Evolutionary conservation across 306 rosid genomes (phyloP).

Genomic region (Abrus pulchellus): DNA sequence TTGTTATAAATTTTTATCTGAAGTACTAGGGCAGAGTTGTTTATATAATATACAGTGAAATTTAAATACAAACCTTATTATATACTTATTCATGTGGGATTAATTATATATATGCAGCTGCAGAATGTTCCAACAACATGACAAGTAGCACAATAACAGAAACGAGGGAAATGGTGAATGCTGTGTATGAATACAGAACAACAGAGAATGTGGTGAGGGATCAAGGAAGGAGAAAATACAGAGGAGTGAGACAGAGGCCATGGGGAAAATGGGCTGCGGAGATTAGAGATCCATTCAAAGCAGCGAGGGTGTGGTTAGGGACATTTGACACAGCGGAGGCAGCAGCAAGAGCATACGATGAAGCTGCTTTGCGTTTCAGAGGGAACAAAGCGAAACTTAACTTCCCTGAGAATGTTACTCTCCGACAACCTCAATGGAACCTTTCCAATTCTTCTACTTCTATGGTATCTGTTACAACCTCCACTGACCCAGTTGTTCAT

Average conservation of each 20-base stretch:
- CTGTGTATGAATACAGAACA: conserved; percentile 59
- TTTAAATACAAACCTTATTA: neutral
- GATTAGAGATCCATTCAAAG: conserved; percentile 74
- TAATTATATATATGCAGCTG: neutral
- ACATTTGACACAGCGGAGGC: conserved; percentile 73
- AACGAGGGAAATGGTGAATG: conserved; percentile 29
- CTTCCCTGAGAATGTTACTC: conserved; percentile 70
- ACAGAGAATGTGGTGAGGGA: conserved; percentile 27
- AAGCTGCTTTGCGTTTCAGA: conserved; percentile 72
- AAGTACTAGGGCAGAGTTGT: too few species aligned
- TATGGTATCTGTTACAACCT: conserved; percentile 54
- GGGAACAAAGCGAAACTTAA: conserved; percentile 81
- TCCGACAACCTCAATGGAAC: conserved; percentile 48
- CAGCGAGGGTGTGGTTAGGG: conserved; percentile 76
- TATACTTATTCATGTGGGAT: neutral
- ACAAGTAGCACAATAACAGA: neutral
- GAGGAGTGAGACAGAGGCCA: conserved; percentile 81
- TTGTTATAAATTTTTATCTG: too few species aligned
- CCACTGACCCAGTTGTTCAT: conserved; percentile 62
- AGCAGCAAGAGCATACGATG: conserved; percentile 71
- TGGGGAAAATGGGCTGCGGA: conserved; percentile 90
- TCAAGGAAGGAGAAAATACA: conserved; percentile 59
- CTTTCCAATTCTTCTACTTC: conserved; percentile 30
- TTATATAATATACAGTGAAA: too few species aligned
- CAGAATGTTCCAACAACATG: conserved; percentile 40